A percentile compares a stretch with the other conserved stretches of the same genome.
Evolutionary conservation across 2,329 filamentous ascomycete species (phyloP).

Genomic region (Ophiostoma australiae): DNA sequence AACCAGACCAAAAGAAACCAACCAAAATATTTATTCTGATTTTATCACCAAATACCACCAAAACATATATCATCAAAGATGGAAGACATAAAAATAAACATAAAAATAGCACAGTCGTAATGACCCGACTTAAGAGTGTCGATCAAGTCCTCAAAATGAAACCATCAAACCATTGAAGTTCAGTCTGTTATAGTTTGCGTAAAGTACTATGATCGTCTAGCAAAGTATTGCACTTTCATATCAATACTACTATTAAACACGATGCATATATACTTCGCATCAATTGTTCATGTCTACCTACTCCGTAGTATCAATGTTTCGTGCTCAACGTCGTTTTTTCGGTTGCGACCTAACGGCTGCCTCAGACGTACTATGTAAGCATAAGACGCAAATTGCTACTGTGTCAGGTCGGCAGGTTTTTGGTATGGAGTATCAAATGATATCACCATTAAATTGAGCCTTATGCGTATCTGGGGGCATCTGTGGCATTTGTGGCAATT

Average conservation of each 20-base stretch:
- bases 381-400: not conserved
- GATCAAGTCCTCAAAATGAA: not conserved
- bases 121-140: not conserved
- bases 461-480: not conserved
- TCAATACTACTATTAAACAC: not conserved
- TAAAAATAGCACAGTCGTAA: not conserved
- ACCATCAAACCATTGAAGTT: not conserved
- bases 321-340: conserved; percentile 7
- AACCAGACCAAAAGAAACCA: too few species aligned
- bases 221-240: not conserved
- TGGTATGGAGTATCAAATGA: not conserved
- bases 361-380: conserved; percentile 12
- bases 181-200: not conserved
- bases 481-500: not conserved
- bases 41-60: too few species aligned
- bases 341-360: conserved; percentile 6
- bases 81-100: not conserved
- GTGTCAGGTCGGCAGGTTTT: conserved; percentile 1
- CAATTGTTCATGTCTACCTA: too few species aligned
- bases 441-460: not conserved
- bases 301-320: not conserved
- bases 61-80: not conserved
- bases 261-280: not conserved
- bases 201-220: not conserved
- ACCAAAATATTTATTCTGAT: too few species aligned